A percentile compares a stretch with the other conserved stretches of the same genome.
Conservation (phyloP, 164 flowering plant species). For the Piper longum region DNA sequence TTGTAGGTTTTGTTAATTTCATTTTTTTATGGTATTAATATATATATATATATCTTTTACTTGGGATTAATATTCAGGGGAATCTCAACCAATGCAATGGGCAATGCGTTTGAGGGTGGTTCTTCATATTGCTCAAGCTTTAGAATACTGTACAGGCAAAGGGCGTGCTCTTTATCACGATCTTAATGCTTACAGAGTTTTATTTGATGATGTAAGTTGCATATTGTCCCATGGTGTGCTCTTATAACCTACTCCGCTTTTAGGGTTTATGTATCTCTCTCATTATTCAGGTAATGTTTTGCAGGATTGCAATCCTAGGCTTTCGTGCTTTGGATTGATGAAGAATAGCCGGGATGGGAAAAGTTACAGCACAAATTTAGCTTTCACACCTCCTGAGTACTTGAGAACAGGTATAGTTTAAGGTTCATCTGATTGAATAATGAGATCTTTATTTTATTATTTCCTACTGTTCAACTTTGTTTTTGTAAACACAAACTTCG, state of each 20-base stretch:
- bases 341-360: conserved; percentile 89
- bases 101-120: conserved; percentile 87
- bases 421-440: background rate
- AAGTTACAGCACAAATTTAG: conserved; percentile 84
- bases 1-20: background rate
- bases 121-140: conserved; percentile 74
- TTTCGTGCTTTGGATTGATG: conserved; percentile 89
- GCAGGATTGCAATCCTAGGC: conserved; percentile 75
- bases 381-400: conserved; percentile 89
- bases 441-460: no score
- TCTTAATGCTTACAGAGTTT: conserved; percentile 75
- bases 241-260: background rate
- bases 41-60: background rate
- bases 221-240: background rate
- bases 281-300: conserved; percentile 7
- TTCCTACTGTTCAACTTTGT: background rate
- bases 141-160: conserved; percentile 77
- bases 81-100: conserved; percentile 85
- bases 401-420: conserved; percentile 53
- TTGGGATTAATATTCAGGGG: conserved; percentile 37
- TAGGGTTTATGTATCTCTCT: conserved; percentile 5
- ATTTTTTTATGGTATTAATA: background rate
- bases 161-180: conserved; percentile 89
- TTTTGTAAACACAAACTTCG: no score
- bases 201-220: conserved; percentile 66